Conservation (phyloP, 78 protist species). For the Dictyostelium firmibasis region DNA sequence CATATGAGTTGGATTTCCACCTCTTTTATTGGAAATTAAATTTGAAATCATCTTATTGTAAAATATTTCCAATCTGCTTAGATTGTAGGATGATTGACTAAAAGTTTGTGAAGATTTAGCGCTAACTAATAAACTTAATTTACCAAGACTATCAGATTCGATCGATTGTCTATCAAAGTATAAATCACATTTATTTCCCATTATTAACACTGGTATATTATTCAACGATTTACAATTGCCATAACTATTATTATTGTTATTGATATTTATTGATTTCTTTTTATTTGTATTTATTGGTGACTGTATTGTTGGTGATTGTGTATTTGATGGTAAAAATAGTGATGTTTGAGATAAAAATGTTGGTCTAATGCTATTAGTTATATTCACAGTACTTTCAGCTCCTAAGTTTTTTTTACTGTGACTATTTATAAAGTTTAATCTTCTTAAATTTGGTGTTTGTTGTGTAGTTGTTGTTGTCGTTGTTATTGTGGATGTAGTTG, state of each 20-base stretch:
- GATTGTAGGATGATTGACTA: neutral
- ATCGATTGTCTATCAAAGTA: conserved; percentile 26
- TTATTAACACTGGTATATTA: conserved; percentile 34
- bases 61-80: conserved; percentile 36
- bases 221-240: neutral
- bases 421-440: conserved; percentile 4
- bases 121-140: conserved; percentile 41
- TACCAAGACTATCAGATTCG: conserved; percentile 45
- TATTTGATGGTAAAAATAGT: neutral
- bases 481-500: no score
- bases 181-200: conserved; percentile 65
- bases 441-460: neutral
- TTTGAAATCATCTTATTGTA: conserved; percentile 62
- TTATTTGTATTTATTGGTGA: neutral
- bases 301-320: neutral
- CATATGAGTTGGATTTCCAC: neutral
- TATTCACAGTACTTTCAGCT: neutral
- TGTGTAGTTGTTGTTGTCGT: no score
- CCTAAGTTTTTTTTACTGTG: neutral
- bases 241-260: neutral
- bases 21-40: conserved; percentile 19
- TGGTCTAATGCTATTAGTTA: neutral
- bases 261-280: neutral
- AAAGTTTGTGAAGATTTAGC: neutral
- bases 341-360: conserved; percentile 20